A percentile compares a stretch with the other conserved stretches of the same genome.
Evolutionary conservation across 192 early-diverging fungal genomes (phyloP).

Genomic region (Mortierella claussenii): DNA sequence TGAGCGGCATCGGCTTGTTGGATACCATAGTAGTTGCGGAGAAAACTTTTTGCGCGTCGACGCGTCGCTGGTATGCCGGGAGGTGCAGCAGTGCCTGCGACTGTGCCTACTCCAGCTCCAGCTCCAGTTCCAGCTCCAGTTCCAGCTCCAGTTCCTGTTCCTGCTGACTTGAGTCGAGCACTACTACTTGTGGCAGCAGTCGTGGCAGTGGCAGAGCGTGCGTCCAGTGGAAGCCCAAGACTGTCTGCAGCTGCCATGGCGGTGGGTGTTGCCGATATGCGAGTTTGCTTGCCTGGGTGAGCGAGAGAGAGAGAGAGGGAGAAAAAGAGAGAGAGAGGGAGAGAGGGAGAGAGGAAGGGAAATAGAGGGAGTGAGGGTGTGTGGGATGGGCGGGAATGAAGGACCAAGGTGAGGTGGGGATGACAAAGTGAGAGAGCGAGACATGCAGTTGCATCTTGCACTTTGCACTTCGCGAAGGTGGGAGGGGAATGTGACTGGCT

Average conservation of each 20-base stretch:
- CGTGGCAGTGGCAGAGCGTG: not conserved
- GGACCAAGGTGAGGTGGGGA: no score
- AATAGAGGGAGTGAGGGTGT: no score
- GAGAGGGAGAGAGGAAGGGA: no score
- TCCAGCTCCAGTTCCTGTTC: not conserved
- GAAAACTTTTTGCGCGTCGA: constrained; percentile 58
- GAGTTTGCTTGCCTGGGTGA: no score
- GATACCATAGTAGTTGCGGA: constrained; percentile 67
- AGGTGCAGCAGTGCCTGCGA: no score
- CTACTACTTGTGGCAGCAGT: not conserved
- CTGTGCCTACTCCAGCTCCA: constrained; percentile 5
- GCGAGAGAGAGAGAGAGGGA: no score
- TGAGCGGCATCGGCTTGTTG: constrained; percentile 29
- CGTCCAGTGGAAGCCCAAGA: constrained; percentile 11
- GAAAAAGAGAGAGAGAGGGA: no score
- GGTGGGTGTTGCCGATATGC: not conserved
- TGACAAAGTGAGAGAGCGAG: no score
- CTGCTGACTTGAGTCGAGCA: not conserved
- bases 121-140: constrained; percentile 2
- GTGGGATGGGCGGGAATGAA: no score
- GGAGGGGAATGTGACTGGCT: no score
- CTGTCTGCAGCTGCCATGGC: constrained; percentile 11
- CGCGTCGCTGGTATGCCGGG: constrained; percentile 39
- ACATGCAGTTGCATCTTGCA: no score
- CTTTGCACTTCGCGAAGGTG: no score